Base-by-base conservation (phyloP, 306 rosid species). In the Fragaria ananassa region DNA sequence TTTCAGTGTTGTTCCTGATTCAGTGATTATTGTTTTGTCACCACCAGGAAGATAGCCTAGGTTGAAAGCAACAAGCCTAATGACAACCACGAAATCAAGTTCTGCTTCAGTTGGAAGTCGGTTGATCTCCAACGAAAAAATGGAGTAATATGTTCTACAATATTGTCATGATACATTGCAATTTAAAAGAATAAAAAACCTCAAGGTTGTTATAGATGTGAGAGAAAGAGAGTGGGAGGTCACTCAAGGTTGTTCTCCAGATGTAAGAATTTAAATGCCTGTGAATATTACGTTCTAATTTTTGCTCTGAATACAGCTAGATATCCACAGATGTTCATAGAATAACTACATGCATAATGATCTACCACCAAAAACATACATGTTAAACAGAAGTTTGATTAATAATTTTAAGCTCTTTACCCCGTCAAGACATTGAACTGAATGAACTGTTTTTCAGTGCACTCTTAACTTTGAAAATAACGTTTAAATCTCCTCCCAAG, bases 1-100 rank as follows among this genome's bases (percentile, higher is more conserved):
- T 60, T 75, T 79, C 60, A 84, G 68, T 71, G 98, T 90, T 77
- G 97, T 92, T 74, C 84, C 87, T 8, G 98, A 80, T 81, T 82
- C 81, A 72, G 96, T 92, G 73, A 81, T 85, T 63, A 92, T 67
- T 81, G 81, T 83, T 84, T 94, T 94, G 86, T 90, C 91, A 74
- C 97, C 95, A 1, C 98, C 97, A 8, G 97, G 98, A 83, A 91
- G 97, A 78, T 89, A 92, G 60, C 98, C 97, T 17, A 94, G 80
- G 89, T 94, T 92, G 94, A 94, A 94, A 54, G 92, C 97, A 72
- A 92, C 90, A 75, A 94, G 96, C 91, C 98, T 94, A 80, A 53
- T 78, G 76, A 75, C 69, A 76, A 76, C 70, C 79, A 76, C 37
- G 17, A 51, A 27, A 81, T 72, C 78, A 80, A 81, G 77, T 67